phyloP scores from a whole-genome alignment of 2,329 filamentous ascomycete species.

The Fusarium sp. region DNA sequence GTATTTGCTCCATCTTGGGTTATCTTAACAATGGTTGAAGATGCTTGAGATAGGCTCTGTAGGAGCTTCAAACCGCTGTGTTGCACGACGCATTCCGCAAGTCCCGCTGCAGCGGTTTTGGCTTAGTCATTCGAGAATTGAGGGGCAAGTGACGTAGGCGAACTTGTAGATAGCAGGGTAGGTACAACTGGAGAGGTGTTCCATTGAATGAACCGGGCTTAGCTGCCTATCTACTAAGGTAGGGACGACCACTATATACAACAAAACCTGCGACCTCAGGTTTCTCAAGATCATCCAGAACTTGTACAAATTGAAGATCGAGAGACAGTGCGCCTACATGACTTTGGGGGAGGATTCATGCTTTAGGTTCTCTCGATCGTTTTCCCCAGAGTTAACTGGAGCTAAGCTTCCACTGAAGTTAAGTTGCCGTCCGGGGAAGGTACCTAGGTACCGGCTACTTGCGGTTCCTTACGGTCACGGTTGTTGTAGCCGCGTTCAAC shows the following conservation, averaged over 20 bases:
- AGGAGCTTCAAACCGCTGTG: constrained; percentile 24
- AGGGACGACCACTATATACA: not conserved
- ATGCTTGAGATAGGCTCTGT: constrained; percentile 22
- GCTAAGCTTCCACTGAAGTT: constrained; percentile 6
- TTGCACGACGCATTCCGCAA: constrained; percentile 34
- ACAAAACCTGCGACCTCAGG: not conserved
- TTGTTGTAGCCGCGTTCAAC: constrained; percentile 40
- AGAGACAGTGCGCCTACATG: not conserved
- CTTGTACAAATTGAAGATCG: not conserved
- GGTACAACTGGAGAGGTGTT: not conserved
- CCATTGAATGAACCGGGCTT: not conserved
- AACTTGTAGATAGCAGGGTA: not conserved
- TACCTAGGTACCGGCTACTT: constrained; percentile 47
- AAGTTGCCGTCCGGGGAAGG: constrained; percentile 43
- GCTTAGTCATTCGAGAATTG: constrained; percentile 30
- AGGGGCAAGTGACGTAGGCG: constrained; percentile 45
- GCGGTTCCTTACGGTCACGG: constrained; percentile 51
- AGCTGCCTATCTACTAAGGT: not conserved
- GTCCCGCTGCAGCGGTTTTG: constrained; percentile 7
- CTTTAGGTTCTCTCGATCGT: not conserved
- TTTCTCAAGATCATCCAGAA: too few relatives aligned
- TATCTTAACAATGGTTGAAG: constrained; percentile 24
- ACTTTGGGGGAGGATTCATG: not conserved
- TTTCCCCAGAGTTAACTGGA: constrained; percentile 31
- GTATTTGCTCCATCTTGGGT: constrained; percentile 69